Base-by-base conservation (phyloP, 306 rosid genomes). In the Malus asiatica region DNA sequence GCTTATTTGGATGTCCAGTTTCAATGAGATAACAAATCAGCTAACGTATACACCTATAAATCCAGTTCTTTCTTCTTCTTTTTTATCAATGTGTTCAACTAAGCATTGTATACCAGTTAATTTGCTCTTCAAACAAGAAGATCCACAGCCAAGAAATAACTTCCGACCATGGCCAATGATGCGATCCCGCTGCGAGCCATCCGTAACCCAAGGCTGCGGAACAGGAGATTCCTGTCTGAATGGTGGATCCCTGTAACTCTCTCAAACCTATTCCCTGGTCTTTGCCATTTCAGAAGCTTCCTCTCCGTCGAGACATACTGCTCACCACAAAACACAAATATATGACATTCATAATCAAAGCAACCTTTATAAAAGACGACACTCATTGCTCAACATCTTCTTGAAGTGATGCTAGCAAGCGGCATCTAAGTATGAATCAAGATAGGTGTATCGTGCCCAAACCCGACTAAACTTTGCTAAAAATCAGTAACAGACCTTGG, bases 251-350 rank as follows among this genome's bases (percentile, higher is more conserved):
- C 93, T 6, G 96, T 84, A 14, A 4, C 19, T 83, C 90, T 86
- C 87, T 91, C 91, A 67, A 94, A 91, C 69, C 81, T 83, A 48
- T 82, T 90, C 76, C 98, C 98, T 1, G 89, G 86, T 68, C 27
- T 82, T 82, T 73, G 85, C 97, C 94, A 90, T 81, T 90, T 89
- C 66, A 90, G 88, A 76, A 89, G 70, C 87, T 55, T 89, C 81
- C 96, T 89, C 89, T 94, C 98, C 90, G 80, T 71, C 6, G 90
- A n/a, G 33, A 90, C 81, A 78, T 68, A 88, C 98, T 94, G 86
- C 61, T 19, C 77, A 79, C 72, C 78, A 75, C 32, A 79, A n/a
- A 78, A 74, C 23, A 65, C 32, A 68, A 15, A 53, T 57, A 65
- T 53, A 40, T 4, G 45, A 30, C 33, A 15, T 40, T 48, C 11